phyloP scores from a whole-genome alignment of 768 basidiomycete genomes.

The Nevesoporus exiguus region DNA sequence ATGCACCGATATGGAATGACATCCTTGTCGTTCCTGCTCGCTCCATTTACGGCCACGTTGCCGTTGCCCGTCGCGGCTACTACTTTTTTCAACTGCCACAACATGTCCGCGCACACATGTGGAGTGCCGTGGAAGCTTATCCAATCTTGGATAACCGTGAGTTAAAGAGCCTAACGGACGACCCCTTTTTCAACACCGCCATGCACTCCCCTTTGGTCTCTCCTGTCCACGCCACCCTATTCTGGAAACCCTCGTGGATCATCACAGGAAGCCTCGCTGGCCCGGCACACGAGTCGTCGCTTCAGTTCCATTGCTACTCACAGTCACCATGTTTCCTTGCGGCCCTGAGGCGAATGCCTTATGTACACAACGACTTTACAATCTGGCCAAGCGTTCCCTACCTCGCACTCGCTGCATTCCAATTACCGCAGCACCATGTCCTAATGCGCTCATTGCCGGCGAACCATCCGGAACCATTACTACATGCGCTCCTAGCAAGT shows the following conservation, averaged over 20 bases:
- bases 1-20: conserved; percentile 29
- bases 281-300: neutral
- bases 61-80: conserved; percentile 44
- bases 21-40: conserved; percentile 42
- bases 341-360: conserved; percentile 15
- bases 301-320: conserved; percentile 7
- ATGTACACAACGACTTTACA: conserved; percentile 10
- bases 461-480: conserved; percentile 30
- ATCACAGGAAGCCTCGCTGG: conserved; percentile 15
- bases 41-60: conserved; percentile 41
- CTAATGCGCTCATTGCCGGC: conserved; percentile 27
- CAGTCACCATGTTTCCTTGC: neutral
- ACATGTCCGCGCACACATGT: conserved; percentile 31
- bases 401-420: conserved; percentile 17
- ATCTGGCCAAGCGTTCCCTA: conserved; percentile 8
- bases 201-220: conserved; percentile 9
- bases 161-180: conserved; percentile 43
- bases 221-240: conserved; percentile 13
- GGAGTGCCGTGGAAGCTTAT: conserved; percentile 38
- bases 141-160: conserved; percentile 32
- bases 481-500: conserved; percentile 26
- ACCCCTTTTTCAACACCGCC: conserved; percentile 29
- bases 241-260: conserved; percentile 26
- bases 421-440: conserved; percentile 19
- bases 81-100: conserved; percentile 36